A percentile compares a stretch with the other conserved stretches of the same genome.
These are phyloP conservation scores for Butyriboletus appendiculatus DNA, from an alignment of 1,284 basidiomycete genomes.

Conservation along the genomic window DNA sequence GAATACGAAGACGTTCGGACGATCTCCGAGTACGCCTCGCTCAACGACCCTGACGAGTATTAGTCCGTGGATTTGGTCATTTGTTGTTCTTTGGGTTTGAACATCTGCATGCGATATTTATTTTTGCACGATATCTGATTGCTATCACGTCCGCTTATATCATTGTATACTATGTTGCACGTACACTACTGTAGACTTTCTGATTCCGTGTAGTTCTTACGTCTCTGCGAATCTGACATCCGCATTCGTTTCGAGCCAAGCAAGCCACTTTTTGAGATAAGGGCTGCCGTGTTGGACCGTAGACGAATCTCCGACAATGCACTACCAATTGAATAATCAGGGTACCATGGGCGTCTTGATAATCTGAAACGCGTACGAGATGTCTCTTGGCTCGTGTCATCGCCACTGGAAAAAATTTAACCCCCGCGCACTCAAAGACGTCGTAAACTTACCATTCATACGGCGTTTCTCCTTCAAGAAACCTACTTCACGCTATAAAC, in stretches of 20 bases:
- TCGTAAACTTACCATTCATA: slow-evolving; percentile 67
- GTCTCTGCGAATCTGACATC: slow-evolving; percentile 82
- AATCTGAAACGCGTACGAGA: slow-evolving; percentile 50
- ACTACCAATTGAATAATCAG: slow-evolving; percentile 46
- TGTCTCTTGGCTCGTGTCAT: slow-evolving; percentile 95
- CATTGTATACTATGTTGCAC: slow-evolving; percentile 6
- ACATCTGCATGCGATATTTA: slow-evolving; percentile 8
- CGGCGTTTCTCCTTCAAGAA: slow-evolving; percentile 90
- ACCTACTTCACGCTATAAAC: slow-evolving; percentile 76
- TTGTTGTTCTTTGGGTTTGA: not conserved
- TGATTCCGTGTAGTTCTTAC: not conserved
- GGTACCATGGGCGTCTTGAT: not conserved
- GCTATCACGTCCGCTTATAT: slow-evolving; percentile 6
- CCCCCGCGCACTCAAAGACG: not conserved
- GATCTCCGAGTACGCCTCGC: slow-evolving; percentile 71
- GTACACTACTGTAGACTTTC: not conserved
- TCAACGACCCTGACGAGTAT: slow-evolving; percentile 72
- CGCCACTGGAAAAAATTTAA: slow-evolving; percentile 55
- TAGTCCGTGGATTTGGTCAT: slow-evolving; percentile 27
- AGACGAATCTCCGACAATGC: slow-evolving; percentile 88
- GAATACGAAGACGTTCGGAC: slow-evolving; percentile 75
- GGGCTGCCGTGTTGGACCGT: slow-evolving; percentile 82
- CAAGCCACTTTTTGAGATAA: slow-evolving; percentile 88
- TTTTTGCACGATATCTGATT: slow-evolving; percentile 6
- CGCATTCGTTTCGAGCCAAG: slow-evolving; percentile 87